phyloP scores from a whole-genome alignment of 192 early-diverging fungal species.

The Podila epigama region DNA sequence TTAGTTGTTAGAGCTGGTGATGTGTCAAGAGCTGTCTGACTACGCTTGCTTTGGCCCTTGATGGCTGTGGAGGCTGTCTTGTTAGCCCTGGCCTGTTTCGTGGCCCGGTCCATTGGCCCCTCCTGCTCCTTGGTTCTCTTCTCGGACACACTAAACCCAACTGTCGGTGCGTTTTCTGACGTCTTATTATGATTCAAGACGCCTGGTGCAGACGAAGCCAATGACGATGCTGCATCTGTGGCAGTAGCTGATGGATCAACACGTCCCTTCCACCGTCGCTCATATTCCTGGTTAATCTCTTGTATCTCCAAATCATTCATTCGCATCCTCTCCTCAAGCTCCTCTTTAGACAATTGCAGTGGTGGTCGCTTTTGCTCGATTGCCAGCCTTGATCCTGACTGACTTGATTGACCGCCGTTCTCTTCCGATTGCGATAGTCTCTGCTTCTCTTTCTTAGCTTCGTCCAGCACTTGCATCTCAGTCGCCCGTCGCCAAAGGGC shows the following conservation, averaged over 20 bases:
- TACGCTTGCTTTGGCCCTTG: background rate
- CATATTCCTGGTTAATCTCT: conserved; percentile 47
- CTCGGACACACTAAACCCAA: background rate
- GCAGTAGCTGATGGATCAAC: background rate
- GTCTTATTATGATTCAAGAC: background rate
- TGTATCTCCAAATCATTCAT: conserved; percentile 43
- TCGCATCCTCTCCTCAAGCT: conserved; percentile 17
- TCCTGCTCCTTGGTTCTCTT: conserved; percentile 29
- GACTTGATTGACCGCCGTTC: background rate
- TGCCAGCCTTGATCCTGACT: background rate
- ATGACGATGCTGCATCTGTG: background rate
- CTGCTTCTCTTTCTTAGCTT: conserved; percentile 29
- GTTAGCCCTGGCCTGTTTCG: conserved; percentile 32
- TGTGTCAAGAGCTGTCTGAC: background rate
- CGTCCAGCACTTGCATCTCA: conserved; percentile 43
- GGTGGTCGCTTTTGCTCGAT: conserved; percentile 1
- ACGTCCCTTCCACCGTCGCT: conserved; percentile 27
- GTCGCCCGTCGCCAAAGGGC: conserved; percentile 45
- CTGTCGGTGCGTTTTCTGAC: background rate
- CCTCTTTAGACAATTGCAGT: conserved; percentile 7
- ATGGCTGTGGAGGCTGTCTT: too few relatives aligned
- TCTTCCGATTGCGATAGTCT: conserved; percentile 26
- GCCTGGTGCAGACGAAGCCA: background rate
- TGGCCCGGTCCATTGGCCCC: background rate
- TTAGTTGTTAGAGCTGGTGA: too few relatives aligned